These are phyloP conservation scores for Lyophyllum atratum DNA, from an alignment of 768 basidiomycete species.

Conservation along the genomic window DNA sequence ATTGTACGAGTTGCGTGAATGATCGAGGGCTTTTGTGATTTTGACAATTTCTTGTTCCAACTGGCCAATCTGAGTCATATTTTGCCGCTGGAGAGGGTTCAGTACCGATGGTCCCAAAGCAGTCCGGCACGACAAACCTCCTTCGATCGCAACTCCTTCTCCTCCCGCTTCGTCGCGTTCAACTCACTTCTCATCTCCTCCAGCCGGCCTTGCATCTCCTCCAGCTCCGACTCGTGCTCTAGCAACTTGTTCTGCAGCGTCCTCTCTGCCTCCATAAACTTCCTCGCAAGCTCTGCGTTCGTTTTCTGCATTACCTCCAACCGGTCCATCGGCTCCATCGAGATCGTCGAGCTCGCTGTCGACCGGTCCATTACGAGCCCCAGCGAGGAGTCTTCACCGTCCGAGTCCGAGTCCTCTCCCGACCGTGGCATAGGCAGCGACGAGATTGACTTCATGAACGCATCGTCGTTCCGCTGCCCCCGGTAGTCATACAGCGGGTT, in stretches of 20 bases:
- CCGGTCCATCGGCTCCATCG: constrained; percentile 72
- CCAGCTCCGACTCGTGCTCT: constrained; percentile 83
- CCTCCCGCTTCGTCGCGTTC: constrained; percentile 80
- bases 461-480: constrained; percentile 31
- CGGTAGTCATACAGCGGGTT: constrained; percentile 37
- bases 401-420: constrained; percentile 49
- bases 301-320: constrained; percentile 72
- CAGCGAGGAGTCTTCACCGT: constrained; percentile 55
- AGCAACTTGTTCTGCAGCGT: constrained; percentile 63
- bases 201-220: constrained; percentile 73
- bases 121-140: constrained; percentile 54
- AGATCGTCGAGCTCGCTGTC: constrained; percentile 60
- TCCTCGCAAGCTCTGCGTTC: constrained; percentile 75
- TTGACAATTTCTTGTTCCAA: constrained; percentile 82
- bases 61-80: constrained; percentile 62
- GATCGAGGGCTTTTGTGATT: constrained; percentile 73
- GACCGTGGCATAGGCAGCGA: constrained; percentile 60
- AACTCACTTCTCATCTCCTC: constrained; percentile 83
- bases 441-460: constrained; percentile 41
- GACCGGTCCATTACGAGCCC: constrained; percentile 65
- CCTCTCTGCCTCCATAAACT: constrained; percentile 74
- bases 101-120: constrained; percentile 1
- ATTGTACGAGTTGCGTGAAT: constrained; percentile 68
- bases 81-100: constrained; percentile 51
- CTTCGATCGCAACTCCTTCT: constrained; percentile 88